Evolutionary conservation across 306 rosid genomes (phyloP), one percentile per base, ranked within the genome.

Genomic region (Cucurbita pepo): DNA sequence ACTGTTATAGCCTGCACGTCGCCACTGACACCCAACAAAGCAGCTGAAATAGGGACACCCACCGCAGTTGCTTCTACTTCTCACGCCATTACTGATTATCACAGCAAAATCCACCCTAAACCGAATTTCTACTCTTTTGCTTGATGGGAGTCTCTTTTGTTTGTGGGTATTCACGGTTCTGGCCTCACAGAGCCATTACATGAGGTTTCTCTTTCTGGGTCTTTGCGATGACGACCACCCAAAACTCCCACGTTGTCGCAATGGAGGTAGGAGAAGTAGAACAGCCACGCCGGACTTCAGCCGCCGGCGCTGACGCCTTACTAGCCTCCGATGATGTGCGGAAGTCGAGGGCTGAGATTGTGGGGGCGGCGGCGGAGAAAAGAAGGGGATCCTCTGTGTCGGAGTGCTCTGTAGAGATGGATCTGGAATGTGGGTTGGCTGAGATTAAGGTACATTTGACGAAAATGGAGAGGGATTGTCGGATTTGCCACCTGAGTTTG

Each of bases 381-480:
- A 82, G 75, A 78, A 81, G 88, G 82, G 71, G 66, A 56, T 87
- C 96, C 64, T 76, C 81, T 80, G 84, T 59, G 7, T 83, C 90
- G 7, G 90, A 75, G 74, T 77, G 82, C 79, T 86, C 92, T 7
- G 88, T 77, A 18, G 91, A 81, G 71, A 73, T 89, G 91, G 95
- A 89, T 89, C 88, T 85, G 86, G 92, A 81, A 41, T 60, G 75
- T 79, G 88, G 66, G 54, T 78, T 79, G 25, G 36, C 77, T 56
- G 96, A 85, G 69, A 81, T 47, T 37, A 85, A 80, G 83, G 55
- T 59, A 64, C 95, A 86, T 83, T 81, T 86, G 85, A 86, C 73
- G 21, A 85, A 82, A 56, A 86, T 86, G 36, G 89, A 89, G 79
- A 89, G 89, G 82, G 97, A 92, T 79, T 92, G 96, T 57, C 88